Percentiles rank a stretch among this genome's conserved stretches.
phyloP scores from a whole-genome alignment of 2,329 filamentous ascomycete species.

The Fusarium pseudograminearum region DNA sequence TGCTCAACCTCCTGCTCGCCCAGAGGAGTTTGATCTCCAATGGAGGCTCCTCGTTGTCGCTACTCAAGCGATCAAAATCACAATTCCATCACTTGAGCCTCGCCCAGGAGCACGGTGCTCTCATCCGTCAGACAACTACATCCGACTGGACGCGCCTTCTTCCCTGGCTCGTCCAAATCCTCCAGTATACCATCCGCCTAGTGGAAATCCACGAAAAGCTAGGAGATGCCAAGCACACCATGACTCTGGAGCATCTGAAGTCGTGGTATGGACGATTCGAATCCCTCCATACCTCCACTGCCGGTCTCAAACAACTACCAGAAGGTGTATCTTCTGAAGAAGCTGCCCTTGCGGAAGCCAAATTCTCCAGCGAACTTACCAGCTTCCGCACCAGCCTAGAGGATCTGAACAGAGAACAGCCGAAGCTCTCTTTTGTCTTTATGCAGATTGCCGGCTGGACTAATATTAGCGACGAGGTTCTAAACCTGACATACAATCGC shows the following conservation, averaged over 20 bases:
- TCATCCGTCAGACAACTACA: slow-evolving; percentile 35
- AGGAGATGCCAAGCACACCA: slow-evolving; percentile 63
- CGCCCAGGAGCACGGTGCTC: slow-evolving; percentile 39
- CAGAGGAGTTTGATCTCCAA: slow-evolving; percentile 68
- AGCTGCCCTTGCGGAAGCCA: slow-evolving; percentile 50
- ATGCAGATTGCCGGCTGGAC: slow-evolving; percentile 76
- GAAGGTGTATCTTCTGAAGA: slow-evolving; percentile 59
- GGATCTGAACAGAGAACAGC: slow-evolving; percentile 55
- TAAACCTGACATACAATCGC: slow-evolving; percentile 17
- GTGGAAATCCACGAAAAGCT: slow-evolving; percentile 76
- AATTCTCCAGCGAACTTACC: slow-evolving; percentile 54
- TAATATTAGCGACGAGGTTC: slow-evolving; percentile 46
- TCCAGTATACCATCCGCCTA: slow-evolving; percentile 71
- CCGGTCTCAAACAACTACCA: slow-evolving; percentile 63
- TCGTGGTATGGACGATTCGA: slow-evolving; percentile 64
- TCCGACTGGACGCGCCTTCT: slow-evolving; percentile 48
- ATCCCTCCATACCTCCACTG: slow-evolving; percentile 56
- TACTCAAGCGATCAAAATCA: slow-evolving; percentile 55
- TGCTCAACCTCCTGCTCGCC: slow-evolving; percentile 73
- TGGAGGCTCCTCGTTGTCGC: slow-evolving; percentile 53
- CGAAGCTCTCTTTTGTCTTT: slow-evolving; percentile 73
- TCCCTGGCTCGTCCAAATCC: slow-evolving; percentile 76
- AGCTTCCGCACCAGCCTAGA: slow-evolving; percentile 58
- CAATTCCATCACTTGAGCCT: slow-evolving; percentile 54
- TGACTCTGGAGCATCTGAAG: slow-evolving; percentile 60